phyloP scores from a whole-genome alignment of 2,329 filamentous ascomycete genomes.

The Fusarium redolens region DNA sequence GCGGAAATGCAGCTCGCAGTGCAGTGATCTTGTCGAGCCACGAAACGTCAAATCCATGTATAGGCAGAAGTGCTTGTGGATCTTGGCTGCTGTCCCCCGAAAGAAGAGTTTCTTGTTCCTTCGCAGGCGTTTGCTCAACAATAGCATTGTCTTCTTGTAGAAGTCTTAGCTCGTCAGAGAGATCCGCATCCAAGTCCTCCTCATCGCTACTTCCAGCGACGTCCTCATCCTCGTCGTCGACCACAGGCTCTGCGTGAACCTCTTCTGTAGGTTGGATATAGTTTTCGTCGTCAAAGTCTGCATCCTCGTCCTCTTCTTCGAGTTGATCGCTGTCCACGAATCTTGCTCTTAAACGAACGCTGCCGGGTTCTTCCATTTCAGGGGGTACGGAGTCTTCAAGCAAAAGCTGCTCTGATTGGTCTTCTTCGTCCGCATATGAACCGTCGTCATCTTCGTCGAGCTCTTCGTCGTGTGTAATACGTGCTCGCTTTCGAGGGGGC shows the following conservation, averaged over 20 bases:
- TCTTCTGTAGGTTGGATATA: constrained; percentile 38
- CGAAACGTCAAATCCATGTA: constrained; percentile 22
- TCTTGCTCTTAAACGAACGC: constrained; percentile 30
- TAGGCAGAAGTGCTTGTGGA: not conserved
- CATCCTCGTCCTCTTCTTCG: constrained; percentile 30
- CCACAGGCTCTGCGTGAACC: not conserved
- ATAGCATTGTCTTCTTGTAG: constrained; percentile 38
- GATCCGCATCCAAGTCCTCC: constrained; percentile 24
- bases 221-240: constrained; percentile 30
- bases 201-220: constrained; percentile 35
- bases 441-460: constrained; percentile 51
- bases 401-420: constrained; percentile 42
- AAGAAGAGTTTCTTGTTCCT: constrained; percentile 9
- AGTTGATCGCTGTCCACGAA: constrained; percentile 39
- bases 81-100: not conserved
- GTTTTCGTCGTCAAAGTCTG: constrained; percentile 40
- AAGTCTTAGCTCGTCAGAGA: constrained; percentile 38
- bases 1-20: constrained; percentile 59
- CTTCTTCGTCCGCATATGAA: constrained; percentile 49
- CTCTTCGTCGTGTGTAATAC: constrained; percentile 60
- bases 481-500: constrained; percentile 77
- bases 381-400: constrained; percentile 47
- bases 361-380: constrained; percentile 24
- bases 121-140: constrained; percentile 18
- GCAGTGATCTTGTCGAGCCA: constrained; percentile 49